Evolutionary conservation across 495 filamentous ascomycete genomes (phyloP), one percentile per base, ranked within the genome.

Genomic region (Lineolata rhizophorae): DNA sequence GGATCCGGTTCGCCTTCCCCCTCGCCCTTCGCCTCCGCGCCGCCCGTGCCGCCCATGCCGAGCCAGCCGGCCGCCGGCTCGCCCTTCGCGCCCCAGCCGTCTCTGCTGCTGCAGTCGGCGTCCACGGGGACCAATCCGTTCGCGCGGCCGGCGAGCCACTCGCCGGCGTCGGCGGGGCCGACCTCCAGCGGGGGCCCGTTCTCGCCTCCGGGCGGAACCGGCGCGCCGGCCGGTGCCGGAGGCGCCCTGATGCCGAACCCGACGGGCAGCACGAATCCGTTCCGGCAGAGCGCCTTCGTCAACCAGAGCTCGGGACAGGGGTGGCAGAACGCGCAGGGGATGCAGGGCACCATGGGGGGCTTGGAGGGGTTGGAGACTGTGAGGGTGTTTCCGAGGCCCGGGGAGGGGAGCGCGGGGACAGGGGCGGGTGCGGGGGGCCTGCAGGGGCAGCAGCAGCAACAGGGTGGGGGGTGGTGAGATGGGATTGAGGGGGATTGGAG

Each of bases 231-330:
- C 38, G 31, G 29, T 31, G 20, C 37, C 27, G 22, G 37, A 45
- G 44, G 49, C 41, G 49, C 47, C 2, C 54, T 75, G 11, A 55
- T 60, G 32, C 56, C 62, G 12, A 70, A 74, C 36, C 67, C 71
- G 3, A 92, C 87, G 1, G 85, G 83, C 5, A 83, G 71, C 44
- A 95, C 85, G 11, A 95, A 95, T 49, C 85, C 85, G 1, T 94
- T 95, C 66, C 66, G 85, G 5, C 81, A 92, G 49, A 76, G 72
- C 31, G 65, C 70, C 0, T 90, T 92, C 42, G 71, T 87, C 20
- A 83, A 90, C 42, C 78, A 85, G 44, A 64, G 71, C 21, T 92
- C 80, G 2, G 83, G 84, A 0, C 62, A 74, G 48, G 76, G 78
- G 10, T 93, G 87, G 79, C 84, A 91, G 42, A 60, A 70, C 33